phyloP scores from a whole-genome alignment of 805 yeast genomes.

The Isabelozyma pseudorhagii region DNA sequence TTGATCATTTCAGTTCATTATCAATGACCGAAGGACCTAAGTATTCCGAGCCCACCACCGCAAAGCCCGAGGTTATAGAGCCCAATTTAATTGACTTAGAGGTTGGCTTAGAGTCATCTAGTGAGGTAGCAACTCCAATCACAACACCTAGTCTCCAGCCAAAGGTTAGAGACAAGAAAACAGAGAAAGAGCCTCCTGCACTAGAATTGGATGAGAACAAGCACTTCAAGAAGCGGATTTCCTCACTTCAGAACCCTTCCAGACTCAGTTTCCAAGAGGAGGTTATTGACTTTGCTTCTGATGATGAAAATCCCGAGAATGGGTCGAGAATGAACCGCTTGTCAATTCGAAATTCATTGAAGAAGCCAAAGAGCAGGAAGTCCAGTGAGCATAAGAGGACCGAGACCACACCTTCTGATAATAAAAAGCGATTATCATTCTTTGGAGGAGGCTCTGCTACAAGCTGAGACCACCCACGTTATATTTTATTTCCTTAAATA shows the following conservation, averaged over 20 bases:
- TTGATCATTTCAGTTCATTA: background rate
- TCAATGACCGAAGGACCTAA: background rate
- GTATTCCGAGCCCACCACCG: background rate
- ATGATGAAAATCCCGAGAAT: slow-evolving; percentile 39
- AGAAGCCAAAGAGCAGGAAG: slow-evolving; percentile 25
- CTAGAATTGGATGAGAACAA: slow-evolving; percentile 19
- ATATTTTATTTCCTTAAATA: background rate
- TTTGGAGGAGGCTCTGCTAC: slow-evolving; percentile 7
- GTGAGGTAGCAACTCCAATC: slow-evolving; percentile 14
- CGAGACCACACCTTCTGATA: slow-evolving; percentile 19
- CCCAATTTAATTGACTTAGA: slow-evolving; percentile 35
- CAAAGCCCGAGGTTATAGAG: slow-evolving; percentile 5
- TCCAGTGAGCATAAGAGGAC: slow-evolving; percentile 28
- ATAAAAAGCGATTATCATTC: slow-evolving; percentile 17
- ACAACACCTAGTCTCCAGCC: slow-evolving; percentile 15
- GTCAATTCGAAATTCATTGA: slow-evolving; percentile 37
- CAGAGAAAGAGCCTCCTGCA: slow-evolving; percentile 13
- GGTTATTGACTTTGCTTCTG: slow-evolving; percentile 45
- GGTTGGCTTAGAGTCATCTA: slow-evolving; percentile 27
- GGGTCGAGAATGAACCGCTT: slow-evolving; percentile 37
- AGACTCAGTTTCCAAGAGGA: slow-evolving; percentile 37
- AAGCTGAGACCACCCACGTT: background rate
- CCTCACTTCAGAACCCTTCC: slow-evolving; percentile 25
- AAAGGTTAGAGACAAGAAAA: slow-evolving; percentile 3
- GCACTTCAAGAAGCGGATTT: slow-evolving; percentile 29